Evolutionary conservation across 2,329 filamentous ascomycete species (phyloP), one percentile per base, ranked within the genome.

Genomic region (Talaromyces marneffei): DNA sequence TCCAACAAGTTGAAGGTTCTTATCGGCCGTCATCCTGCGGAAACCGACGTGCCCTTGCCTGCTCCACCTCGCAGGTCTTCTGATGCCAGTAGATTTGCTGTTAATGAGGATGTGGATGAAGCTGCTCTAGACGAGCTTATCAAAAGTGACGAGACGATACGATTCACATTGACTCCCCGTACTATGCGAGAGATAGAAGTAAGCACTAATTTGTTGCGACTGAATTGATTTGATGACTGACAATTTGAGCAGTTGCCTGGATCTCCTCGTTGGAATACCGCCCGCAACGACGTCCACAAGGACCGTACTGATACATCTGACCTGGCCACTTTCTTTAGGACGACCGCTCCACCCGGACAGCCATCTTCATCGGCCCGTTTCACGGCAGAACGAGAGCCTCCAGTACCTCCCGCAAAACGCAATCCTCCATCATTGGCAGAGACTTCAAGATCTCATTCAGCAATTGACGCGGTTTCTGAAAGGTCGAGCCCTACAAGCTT

Each of bases 151-250:
- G 85, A 92, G 70, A 93, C 90, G 1, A 87, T 93, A 46, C 90
- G 90, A 67, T 93, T 89, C 72, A 93, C 90, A 1, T 79, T 93
- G 29, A 94, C 90, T 0, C 90, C 90, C 0, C 86, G 89, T 70
- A 90, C 83, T 66, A 90, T 93, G 83, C 87, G 89, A 63, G 84
- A 90, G 65, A 86, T 90, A 67, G 86, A 90, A 73, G 88, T 90
- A 77, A 77, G 84, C 79, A 25, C 16, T 27, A 27, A n/a, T 10
- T 27, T 59, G 57, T 63, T 54, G 55, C 14, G 40, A 20, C 20
- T 8, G n/a, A 29, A 52, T 31, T 55, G 46, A 59, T 50, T 6
- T 20, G 18, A 63, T 50, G 20, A 58, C 46, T 65, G 29, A 59
- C 48, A 20, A 20, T 20, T 20, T 20, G 33, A 29, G 14, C 62